Conservation (phyloP, 495 filamentous ascomycete genomes). For the Barbatosphaeria neglecta region DNA sequence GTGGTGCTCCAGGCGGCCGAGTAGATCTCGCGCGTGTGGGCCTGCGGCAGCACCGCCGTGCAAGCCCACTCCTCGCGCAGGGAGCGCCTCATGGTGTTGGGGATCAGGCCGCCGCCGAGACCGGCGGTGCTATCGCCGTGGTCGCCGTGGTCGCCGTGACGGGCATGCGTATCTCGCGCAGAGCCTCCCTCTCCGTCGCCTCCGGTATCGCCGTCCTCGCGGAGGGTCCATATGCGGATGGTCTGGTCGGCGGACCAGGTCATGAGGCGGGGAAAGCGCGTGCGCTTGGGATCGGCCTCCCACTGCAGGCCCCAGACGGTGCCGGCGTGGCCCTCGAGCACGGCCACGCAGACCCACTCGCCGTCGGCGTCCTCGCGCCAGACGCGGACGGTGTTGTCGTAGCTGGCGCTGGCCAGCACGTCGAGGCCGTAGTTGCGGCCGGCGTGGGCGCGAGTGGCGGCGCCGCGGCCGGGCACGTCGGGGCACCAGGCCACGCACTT, state of each 20-base stretch:
- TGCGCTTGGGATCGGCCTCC: conserved; percentile 42
- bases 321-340: conserved; percentile 59
- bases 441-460: conserved; percentile 31
- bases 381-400: conserved; percentile 81
- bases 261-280: conserved; percentile 48
- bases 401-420: conserved; percentile 72
- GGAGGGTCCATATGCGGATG: conserved; percentile 64
- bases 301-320: conserved; percentile 89
- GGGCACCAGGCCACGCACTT: conserved; percentile 91
- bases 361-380: conserved; percentile 80
- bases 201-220: conserved; percentile 39
- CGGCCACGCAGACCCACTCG: conserved; percentile 86
- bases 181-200: conserved; percentile 2
- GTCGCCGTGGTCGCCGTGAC: too few species aligned
- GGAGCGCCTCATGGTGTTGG: conserved; percentile 68
- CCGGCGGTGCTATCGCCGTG: background rate
- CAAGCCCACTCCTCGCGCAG: conserved; percentile 74
- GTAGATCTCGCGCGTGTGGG: conserved; percentile 74
- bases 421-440: conserved; percentile 44
- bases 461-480: conserved; percentile 23
- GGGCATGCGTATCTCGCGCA: too few species aligned
- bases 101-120: conserved; percentile 40
- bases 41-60: conserved; percentile 56
- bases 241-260: conserved; percentile 71
- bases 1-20: conserved; percentile 64